These are phyloP conservation scores for Xylona heveae DNA, from an alignment of 495 filamentous ascomycete genomes.

Conservation along the genomic window DNA sequence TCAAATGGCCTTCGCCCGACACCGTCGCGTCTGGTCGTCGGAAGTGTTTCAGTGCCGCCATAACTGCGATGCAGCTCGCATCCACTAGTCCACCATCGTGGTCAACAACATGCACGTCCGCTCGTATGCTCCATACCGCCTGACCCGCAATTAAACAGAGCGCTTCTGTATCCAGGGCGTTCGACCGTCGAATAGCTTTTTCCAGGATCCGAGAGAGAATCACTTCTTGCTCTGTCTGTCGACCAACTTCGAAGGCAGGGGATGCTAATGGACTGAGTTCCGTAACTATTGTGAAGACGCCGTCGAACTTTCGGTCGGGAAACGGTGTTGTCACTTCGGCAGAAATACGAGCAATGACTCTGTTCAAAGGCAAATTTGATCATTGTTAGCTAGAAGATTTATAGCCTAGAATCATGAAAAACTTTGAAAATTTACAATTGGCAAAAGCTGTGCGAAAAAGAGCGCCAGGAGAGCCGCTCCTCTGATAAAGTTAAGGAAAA, in stretches of 20 bases:
- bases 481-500: neutral
- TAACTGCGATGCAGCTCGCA: conserved; percentile 62
- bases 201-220: conserved; percentile 75
- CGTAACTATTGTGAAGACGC: conserved; percentile 74
- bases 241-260: conserved; percentile 71
- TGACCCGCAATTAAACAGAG: conserved; percentile 78
- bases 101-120: conserved; percentile 73
- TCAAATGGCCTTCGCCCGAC: conserved; percentile 58
- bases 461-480: neutral
- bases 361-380: conserved; percentile 17
- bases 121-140: conserved; percentile 77
- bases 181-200: conserved; percentile 77
- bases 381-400: conserved; percentile 1
- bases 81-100: conserved; percentile 80
- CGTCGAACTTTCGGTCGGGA: conserved; percentile 80
- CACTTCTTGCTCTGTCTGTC: conserved; percentile 57
- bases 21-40: conserved; percentile 70
- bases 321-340: conserved; percentile 67
- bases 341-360: conserved; percentile 69
- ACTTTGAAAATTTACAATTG: neutral
- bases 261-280: conserved; percentile 88
- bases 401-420: neutral
- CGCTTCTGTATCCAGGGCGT: conserved; percentile 82
- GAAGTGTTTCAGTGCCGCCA: conserved; percentile 77
- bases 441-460: neutral